Evolutionary conservation across 495 filamentous ascomycete species (phyloP), one percentile per base, ranked within the genome.

Genomic region (Penicillium taxi): DNA sequence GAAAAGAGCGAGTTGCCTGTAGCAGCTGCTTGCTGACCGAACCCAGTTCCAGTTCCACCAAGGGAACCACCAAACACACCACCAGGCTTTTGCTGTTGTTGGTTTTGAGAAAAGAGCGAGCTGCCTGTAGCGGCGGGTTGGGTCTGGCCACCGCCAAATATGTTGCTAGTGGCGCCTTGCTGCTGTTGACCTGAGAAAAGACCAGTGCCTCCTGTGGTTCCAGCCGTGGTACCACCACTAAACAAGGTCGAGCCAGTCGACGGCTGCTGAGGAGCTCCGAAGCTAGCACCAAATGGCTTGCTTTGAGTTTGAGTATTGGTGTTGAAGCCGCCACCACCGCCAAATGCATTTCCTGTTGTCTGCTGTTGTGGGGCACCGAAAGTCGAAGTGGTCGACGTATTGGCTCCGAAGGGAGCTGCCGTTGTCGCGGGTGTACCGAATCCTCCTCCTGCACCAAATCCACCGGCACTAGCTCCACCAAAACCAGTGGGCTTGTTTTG

Each of bases 31-130:
- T 6, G 22, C 22, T 24, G 22, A 6, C 22, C 22, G 6, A 11
- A 6, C 11, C 6, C 22, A 24, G n/a, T 24, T 24, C 22, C 11
- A 11, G 18, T 45, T 50, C n/a, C 14, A 5, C 37, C 37, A 12
- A 39, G 32, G 3, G 19, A 18, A 11, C 18, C 13, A 31, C 31
- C 35, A 7, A 61, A 58, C 7, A 43, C 26, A 30, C 49, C 28
- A 9, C 41, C 42, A 9, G 74, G 60, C 23, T 78, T 73, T 36
- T 69, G 71, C 42, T 68, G 69, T 44, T 75, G 39, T 13, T 38
- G 43, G 7, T 32, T 38, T 13, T 34, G 41, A 12, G 25, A 16
- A 26, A 68, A 68, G 1, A 68, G 42, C 1, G 47, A 47, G 5
- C 36, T 39, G 17, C 47, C 37, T 17, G 53, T 40, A 37, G 42